These are phyloP conservation scores for Saksenaea vasiformis DNA, from an alignment of 371 early-diverging fungal genomes.

Conservation along the genomic window DNA sequence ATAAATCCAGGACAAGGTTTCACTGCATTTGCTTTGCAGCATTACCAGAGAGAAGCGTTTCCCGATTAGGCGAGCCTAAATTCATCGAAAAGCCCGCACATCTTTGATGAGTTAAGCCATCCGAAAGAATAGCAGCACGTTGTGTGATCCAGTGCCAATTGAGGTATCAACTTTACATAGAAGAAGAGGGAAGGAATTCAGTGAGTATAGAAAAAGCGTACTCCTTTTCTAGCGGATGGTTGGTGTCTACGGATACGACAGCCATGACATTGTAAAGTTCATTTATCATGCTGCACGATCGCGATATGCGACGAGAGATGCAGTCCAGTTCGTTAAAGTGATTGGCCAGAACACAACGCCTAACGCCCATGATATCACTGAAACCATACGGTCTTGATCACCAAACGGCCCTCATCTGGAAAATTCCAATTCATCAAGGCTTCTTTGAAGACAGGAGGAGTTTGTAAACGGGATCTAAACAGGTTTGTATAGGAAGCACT, in stretches of 20 bases:
- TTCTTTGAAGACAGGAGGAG: background rate
- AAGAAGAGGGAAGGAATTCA: no score
- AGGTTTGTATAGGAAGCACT: conserved; percentile 12
- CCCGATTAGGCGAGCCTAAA: no score
- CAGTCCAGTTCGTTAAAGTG: conserved; percentile 15
- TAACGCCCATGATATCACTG: conserved; percentile 12
- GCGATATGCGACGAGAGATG: conserved; percentile 17
- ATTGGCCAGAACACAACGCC: conserved; percentile 12
- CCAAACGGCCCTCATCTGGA: conserved; percentile 19
- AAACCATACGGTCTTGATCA: conserved; percentile 20
- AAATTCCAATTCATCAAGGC: conserved; percentile 9
- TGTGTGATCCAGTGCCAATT: no score
- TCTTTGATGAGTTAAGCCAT: no score
- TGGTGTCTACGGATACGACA: conserved; percentile 25
- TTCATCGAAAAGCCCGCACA: no score
- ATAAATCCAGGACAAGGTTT: no score
- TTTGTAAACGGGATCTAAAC: conserved; percentile 1
- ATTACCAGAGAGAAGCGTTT: no score
- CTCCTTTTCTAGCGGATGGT: background rate
- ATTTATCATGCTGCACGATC: conserved; percentile 24
- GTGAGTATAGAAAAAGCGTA: no score
- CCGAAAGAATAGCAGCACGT: no score
- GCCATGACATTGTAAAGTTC: conserved; percentile 21
- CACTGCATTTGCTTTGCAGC: no score
- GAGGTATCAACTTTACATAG: no score